A percentile compares a stretch with the other conserved stretches of the same genome.
These are phyloP conservation scores for Mycena olivaceomarginata DNA, from an alignment of 768 basidiomycete species.

Conservation along the genomic window DNA sequence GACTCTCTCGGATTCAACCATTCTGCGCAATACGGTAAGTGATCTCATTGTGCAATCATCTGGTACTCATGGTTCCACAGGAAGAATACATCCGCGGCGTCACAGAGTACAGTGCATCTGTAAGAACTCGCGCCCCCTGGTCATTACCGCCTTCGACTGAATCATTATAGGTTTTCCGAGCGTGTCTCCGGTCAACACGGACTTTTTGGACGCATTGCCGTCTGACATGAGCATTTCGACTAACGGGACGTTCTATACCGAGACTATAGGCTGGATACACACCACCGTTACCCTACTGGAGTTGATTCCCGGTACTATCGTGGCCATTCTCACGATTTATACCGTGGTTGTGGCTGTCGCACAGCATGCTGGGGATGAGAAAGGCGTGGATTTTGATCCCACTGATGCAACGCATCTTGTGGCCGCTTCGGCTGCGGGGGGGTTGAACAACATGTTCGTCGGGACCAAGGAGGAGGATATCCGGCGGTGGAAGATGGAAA, in stretches of 20 bases:
- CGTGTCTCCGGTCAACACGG: not conserved
- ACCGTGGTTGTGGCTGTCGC: not conserved
- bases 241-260: not conserved
- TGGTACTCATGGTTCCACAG: not conserved
- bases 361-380: not conserved
- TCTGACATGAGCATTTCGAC: not conserved
- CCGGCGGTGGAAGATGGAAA: not conserved
- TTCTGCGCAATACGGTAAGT: not conserved
- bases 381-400: slow-evolving; percentile 4
- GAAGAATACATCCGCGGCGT: slow-evolving; percentile 7
- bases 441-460: not conserved
- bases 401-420: not conserved
- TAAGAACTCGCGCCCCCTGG: not conserved
- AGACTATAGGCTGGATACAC: slow-evolving; percentile 3
- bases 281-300: not conserved
- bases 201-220: not conserved
- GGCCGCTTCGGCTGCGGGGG: slow-evolving; percentile 6
- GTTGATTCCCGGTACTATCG: slow-evolving; percentile 6
- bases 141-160: no score
- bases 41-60: not conserved
- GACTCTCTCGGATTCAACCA: no score
- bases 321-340: slow-evolving; percentile 2
- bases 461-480: slow-evolving; percentile 4
- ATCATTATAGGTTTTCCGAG: slow-evolving; percentile 9
- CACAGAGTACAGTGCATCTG: slow-evolving; percentile 13